A percentile compares a stretch with the other conserved stretches of the same genome.
phyloP scores from a whole-genome alignment of 352 stramenopile species.

The Pythium biforme region DNA sequence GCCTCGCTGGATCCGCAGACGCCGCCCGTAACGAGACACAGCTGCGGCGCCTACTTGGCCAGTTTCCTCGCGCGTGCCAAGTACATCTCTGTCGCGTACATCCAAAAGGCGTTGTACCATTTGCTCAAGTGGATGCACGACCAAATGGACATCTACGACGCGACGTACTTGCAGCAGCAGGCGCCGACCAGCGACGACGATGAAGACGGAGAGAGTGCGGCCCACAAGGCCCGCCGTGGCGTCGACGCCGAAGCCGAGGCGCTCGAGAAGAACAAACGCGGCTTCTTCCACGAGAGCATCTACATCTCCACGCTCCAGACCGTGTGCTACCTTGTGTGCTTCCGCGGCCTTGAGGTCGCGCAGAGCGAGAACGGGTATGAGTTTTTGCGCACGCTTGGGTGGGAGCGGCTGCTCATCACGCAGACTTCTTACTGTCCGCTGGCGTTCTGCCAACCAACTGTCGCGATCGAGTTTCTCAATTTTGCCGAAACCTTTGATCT shows the following conservation, averaged over 20 bases:
- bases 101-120: slow-evolving; percentile 92
- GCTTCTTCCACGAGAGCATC: slow-evolving; percentile 63
- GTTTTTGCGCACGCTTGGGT: slow-evolving; percentile 79
- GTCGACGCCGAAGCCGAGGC: slow-evolving; percentile 30
- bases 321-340: slow-evolving; percentile 98
- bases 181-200: slow-evolving; percentile 18
- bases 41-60: slow-evolving; percentile 93
- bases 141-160: slow-evolving; percentile 90
- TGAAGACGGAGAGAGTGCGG: slow-evolving; percentile 14
- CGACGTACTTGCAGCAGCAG: slow-evolving; percentile 30
- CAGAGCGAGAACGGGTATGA: slow-evolving; percentile 68
- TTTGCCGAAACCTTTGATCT: slow-evolving; percentile 77
- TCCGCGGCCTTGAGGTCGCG: slow-evolving; percentile 90
- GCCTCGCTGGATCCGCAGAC: slow-evolving; percentile 77
- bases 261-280: slow-evolving; percentile 29
- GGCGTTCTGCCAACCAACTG: slow-evolving; percentile 75
- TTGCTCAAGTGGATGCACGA: slow-evolving; percentile 93
- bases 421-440: slow-evolving; percentile 57
- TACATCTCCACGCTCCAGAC: slow-evolving; percentile 90
- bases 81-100: slow-evolving; percentile 91
- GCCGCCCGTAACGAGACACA: slow-evolving; percentile 90
- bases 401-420: slow-evolving; percentile 72
- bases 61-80: slow-evolving; percentile 95
- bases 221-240: slow-evolving; percentile 21
- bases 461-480: slow-evolving; percentile 83